Conservation (phyloP, 106 monocot species). For the Phalaenopsis aphrodite region DNA sequence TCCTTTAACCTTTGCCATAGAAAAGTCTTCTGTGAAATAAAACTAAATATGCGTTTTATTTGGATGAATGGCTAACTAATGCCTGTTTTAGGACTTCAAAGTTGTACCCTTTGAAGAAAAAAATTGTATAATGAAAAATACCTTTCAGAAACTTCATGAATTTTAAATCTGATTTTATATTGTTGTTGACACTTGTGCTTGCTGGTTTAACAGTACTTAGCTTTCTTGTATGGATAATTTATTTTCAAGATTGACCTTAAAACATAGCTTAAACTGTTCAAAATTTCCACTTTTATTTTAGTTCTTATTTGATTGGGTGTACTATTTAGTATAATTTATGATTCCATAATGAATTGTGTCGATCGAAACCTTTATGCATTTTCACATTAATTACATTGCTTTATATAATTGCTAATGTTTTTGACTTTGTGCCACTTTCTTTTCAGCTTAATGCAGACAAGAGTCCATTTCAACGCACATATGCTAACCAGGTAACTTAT, state of each 20-base stretch:
- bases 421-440: conserved; percentile 8
- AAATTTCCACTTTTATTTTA: not conserved
- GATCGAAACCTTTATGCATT: too few relatives aligned
- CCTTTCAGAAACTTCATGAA: not conserved
- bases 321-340: not conserved
- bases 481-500: conserved; percentile 70
- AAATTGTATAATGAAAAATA: not conserved
- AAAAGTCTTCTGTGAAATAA: not conserved
- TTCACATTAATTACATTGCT: not conserved
- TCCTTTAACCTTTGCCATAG: not conserved
- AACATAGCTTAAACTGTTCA: not conserved
- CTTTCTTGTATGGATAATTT: not conserved
- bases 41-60: not conserved
- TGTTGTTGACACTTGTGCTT: not conserved
- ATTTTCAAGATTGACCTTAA: not conserved
- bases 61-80: too few relatives aligned
- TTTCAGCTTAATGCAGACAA: conserved; percentile 94
- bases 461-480: conserved; percentile 93
- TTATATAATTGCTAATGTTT: conserved; percentile 1
- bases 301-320: not conserved
- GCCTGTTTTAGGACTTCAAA: too few relatives aligned
- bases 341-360: not conserved
- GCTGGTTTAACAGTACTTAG: not conserved
- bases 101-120: too few relatives aligned
- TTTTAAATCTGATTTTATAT: not conserved